Base-by-base conservation (phyloP, 257 asterid genomes). In the Solanum ossicruentum region DNA sequence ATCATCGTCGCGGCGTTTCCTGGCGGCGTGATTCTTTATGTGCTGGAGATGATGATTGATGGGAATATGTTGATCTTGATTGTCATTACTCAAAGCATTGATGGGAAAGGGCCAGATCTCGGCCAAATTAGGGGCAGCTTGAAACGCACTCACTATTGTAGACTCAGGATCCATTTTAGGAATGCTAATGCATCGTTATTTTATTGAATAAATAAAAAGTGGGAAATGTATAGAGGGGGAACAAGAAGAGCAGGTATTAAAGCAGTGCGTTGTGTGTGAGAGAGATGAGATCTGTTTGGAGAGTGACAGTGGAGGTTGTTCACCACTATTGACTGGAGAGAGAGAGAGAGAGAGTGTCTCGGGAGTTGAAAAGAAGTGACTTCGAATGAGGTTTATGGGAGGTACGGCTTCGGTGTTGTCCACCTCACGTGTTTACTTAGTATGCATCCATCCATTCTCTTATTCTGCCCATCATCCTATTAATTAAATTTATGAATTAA, bases 91-190 rank as follows among this genome's bases (percentile, higher is more conserved):
- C 11, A 77, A 80, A 71, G 77, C 70, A 61, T 83, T 80, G 81
- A 79, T 85, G 45, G 86, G 80, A 32, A 88, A 88, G 36, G 84
- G 89, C 92, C 92, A 90, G 89, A 88, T 90, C 89, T 90, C 92
- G 10, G 86, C 63, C 41, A 88, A 45, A 69, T 87, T 71, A 6
- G 86, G 70, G 60, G 85, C 58, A 81, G 71, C 12, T 83, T 55
- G 85, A 66, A 66, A 51, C 1, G 79, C 85, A 51, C 45, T 90
- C 84, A 55, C 83, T 84, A 11, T 81, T 43, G 84, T 84, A 4
- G 16, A 81, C 43, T 77, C 83, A 20, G 89, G 91, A 88, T 90
- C 90, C 92, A 90, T 58, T 58, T 20, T 6, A 58, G 32, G n/a
- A 57, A 57, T 20, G 26, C 11, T 56, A 56, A 56, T 58, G 28